These are phyloP conservation scores for Pestalotiopsis sp. DNA, from an alignment of 2,329 filamentous ascomycete genomes.

Conservation along the genomic window DNA sequence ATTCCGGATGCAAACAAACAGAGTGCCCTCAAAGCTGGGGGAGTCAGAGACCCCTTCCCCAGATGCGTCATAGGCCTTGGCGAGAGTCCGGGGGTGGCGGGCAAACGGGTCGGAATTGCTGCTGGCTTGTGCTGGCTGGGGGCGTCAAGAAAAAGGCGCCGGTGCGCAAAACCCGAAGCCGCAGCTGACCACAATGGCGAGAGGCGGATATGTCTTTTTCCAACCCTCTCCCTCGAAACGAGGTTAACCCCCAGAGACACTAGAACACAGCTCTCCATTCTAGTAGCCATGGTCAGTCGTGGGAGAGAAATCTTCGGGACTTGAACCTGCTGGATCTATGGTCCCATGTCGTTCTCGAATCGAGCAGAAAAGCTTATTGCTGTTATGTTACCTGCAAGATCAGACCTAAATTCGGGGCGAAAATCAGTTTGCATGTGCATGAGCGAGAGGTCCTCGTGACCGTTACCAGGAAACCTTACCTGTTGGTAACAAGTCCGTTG, in stretches of 20 bases:
- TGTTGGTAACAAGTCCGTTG: neutral
- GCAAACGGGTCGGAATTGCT: neutral
- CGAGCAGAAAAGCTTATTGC: neutral
- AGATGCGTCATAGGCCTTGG: neutral
- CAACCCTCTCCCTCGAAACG: neutral
- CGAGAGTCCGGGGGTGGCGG: neutral
- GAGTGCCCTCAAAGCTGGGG: too few species aligned
- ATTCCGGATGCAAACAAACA: too few species aligned
- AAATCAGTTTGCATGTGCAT: neutral
- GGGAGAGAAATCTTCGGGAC: neutral
- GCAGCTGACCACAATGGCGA: neutral
- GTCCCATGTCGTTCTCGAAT: neutral
- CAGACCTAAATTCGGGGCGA: neutral
- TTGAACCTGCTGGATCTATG: neutral
- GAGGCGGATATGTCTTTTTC: neutral
- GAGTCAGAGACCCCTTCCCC: neutral
- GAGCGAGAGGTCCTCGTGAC: slow-evolving; percentile 1
- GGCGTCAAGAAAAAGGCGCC: neutral
- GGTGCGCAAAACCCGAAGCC: neutral
- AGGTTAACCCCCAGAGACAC: neutral
- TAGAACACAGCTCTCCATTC: neutral
- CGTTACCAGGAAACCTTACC: slow-evolving; percentile 8
- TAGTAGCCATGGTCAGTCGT: neutral
- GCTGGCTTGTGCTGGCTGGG: neutral
- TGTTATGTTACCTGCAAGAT: neutral